These are phyloP conservation scores for Tetrahymena malaccensis DNA, from an alignment of 73 alveolate genomes.

Conservation along the genomic window DNA sequence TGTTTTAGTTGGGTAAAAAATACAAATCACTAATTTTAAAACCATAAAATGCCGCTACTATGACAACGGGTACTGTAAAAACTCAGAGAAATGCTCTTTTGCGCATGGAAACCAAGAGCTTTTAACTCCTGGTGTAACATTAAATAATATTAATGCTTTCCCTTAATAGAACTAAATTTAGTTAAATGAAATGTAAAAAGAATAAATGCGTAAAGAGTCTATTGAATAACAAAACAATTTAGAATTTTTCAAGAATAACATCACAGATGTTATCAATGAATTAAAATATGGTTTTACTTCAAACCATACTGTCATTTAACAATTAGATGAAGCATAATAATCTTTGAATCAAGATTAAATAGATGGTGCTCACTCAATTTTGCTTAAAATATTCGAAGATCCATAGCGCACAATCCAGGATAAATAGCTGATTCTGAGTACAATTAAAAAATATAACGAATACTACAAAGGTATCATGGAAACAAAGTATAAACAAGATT, in stretches of 20 bases:
- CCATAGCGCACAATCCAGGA: not conserved
- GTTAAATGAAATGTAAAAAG: not conserved
- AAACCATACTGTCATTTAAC: not conserved
- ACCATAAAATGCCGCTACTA: conserved; percentile 30
- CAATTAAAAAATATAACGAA: not conserved
- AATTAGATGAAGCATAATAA: not conserved
- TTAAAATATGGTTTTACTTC: not conserved
- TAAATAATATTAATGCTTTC: not conserved
- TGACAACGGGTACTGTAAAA: conserved; percentile 32
- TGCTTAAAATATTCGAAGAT: not conserved
- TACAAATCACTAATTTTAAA: not conserved
- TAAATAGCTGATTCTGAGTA: not conserved
- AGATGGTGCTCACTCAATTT: not conserved
- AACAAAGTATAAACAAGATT: not conserved
- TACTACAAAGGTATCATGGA: not conserved
- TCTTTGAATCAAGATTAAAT: not conserved
- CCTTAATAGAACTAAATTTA: not conserved
- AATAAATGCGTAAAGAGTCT: not conserved
- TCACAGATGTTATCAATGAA: not conserved
- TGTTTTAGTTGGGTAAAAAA: not conserved
- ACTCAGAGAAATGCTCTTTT: conserved; percentile 31
- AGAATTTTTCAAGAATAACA: not conserved
- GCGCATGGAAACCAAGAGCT: conserved; percentile 24
- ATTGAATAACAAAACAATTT: not conserved
- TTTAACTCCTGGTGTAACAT: not conserved